Evolutionary conservation across 768 basidiomycete species (phyloP), one percentile per base, ranked within the genome.

Genomic region (Tulasnella sp.): DNA sequence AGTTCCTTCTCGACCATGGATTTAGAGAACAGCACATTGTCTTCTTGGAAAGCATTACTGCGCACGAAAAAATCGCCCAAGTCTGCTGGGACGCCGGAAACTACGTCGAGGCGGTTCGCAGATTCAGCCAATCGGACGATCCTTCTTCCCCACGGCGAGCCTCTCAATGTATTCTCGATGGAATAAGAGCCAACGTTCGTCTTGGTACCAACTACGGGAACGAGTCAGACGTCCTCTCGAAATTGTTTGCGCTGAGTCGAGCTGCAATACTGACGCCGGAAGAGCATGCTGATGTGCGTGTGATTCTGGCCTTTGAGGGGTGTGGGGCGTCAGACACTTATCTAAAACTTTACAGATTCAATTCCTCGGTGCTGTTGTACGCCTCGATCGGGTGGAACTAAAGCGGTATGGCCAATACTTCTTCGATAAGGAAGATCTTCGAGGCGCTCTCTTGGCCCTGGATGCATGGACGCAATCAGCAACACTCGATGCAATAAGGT

Each of bases 1-100:
- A 89, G 46, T 93, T 90, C 80, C 86, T 91, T 20, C 89, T 91
- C 77, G 88, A 90, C 4, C 87, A 88, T 60, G 89, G 89, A 50
- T 84, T 93, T 9, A 89, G 90, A 82, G 80, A 86, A 18, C 88
- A 89, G 9, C 89, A 86, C 9, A 89, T 89, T 0, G 84, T 85
- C 0, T 82, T 92, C 9, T 85, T 92, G 18, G 86, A 87, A 44
- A 84, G 85, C 5, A 86, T 88, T 18, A 88, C 87, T 18, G 86
- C 86, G 81, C 87, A 84, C 72, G 77, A 82, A 1, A 90, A 92
- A 41, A 92, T 92, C 0, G 91, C 91, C 0, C 87, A 89, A 28
- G 83, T 91, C 28, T 88, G 90, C 82, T 80, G 90, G 6, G 84
- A 85, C 0, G 89, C 91, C 82, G 90, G 89, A 22, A 46, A 80